Base-by-base conservation (phyloP, 2,329 filamentous ascomycete genomes). In the Fusarium phyllophilum region DNA sequence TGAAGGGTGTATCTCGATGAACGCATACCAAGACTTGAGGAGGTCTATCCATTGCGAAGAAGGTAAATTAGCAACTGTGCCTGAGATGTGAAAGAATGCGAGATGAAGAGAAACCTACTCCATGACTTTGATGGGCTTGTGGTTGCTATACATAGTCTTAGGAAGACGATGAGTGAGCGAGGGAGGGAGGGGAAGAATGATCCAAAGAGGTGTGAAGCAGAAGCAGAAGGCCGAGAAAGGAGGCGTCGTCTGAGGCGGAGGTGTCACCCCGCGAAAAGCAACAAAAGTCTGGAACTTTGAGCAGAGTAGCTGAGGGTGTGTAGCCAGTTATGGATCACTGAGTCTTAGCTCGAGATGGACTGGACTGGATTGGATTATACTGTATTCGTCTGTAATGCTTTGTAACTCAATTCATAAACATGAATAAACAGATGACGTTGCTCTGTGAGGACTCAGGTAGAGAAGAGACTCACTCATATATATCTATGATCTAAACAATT, bases 81-180 rank as follows among this genome's bases (percentile, higher is more conserved):
- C 13, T 60, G 45, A 56, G 54, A 64, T 62, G 24, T 46, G 52
- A 68, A 52, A 63, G 68, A 52, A 62, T 39, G 62, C 46, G 54
- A 57, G 42, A 44, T 55, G 22, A 51, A 34, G 64, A 51, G 39
- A 36, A 48, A 64, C 82, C 79, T 75, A 84, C 82, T 83, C 81
- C 80, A 84, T 79, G 74, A 78, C 77, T 77, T 76, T 80, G 68
- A 83, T 82, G 73, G 81, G 79, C 66, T 83, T 82, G 62, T 82
- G 81, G 75, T 81, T 82, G 45, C 77, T 78, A 72, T 81, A 83
- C 79, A 82, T 82, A 41, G 51, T 55, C n/a, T n/a, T 55, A 63
- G 74, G 73, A 75, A 73, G 48, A 71, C 51, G 69, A 66, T 55
- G 72, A 73, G 74, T 38, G 34, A 17, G 51, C 11, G 34, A 13